Base-by-base conservation (phyloP, 345 rosid genomes). In the Cochlearia excelsa region DNA sequence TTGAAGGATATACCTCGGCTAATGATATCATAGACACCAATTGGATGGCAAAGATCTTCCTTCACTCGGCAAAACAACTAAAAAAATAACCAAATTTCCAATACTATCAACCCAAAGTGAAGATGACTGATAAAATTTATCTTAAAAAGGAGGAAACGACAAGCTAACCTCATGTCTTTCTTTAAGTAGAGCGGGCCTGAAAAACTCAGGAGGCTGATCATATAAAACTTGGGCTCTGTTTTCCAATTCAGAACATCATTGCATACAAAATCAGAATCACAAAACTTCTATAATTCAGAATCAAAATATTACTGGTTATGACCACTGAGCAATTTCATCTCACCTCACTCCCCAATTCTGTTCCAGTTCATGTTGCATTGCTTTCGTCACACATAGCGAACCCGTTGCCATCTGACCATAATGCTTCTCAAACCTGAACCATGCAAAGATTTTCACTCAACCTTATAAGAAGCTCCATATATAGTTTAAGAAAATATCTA, bases 331-430 rank as follows among this genome's bases (percentile, higher is more conserved):
- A 53, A 1, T 67, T 46, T 57, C 57, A 55, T 70, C 88, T 80
- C 75, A 88, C 99, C 77, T 85, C 53, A 93, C 88, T 77, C 86
- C 97, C 99, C 97, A 93, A 61, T 86, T 89, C 67, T 93, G 95
- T 46, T 83, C 83, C 74, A 93, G 74, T 61, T 93, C 99, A 75
- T 88, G 95, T 75, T 93, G 97, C 99, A 93, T 93, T 68, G 97
- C 97, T 60, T 61, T 78, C 16, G 97, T 93, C 56, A 89, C 99
- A 65, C 99, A 93, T 5, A 89, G 71, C 30, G 97, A 69, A 72
- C 94, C 95, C 10, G 85, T 61, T 39, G 95, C 99, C 94, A 87
- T 85, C 71, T 78, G 75, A 59, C 95, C 99, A 60, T 77, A 93
- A 78, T 31, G 77, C 71, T 79, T 85, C 81, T 93, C 99, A 53